Evolutionary conservation across 2,329 filamentous ascomycete species (phyloP), one percentile per base, ranked within the genome.

Genomic region (Venturiaceae sp.): DNA sequence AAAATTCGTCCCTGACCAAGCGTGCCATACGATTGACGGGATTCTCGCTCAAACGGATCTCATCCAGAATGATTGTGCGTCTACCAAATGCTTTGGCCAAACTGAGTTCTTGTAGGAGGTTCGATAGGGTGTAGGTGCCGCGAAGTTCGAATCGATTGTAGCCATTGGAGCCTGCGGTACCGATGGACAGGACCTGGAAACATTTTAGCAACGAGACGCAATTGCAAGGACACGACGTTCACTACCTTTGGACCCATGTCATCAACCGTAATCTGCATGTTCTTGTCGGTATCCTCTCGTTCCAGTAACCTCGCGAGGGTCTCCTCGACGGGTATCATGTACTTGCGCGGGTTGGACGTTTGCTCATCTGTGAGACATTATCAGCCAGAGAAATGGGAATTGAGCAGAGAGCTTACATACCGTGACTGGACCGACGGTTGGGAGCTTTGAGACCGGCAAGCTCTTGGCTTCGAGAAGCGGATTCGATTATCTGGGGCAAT

Each of bases 261-360:
- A 69, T 97, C 94, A 66, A 97, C 95, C 32, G 94, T 99, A 71
- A 99, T 99, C 72, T 97, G 92, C 80, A 90, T 89, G 72, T 99
- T 96, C 59, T 83, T 80, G 73, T 99, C 92, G 32, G 92, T 95
- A 68, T 99, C 94, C 72, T 99, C 94, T 64, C 92, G 87, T 37
- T 84, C 83, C 62, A 90, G 80, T 47, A 99, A 79, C 60, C 83
- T 86, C 68, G 91, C 81, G 59, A 96, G 80, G 0, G 92, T 96
- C 23, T 83, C 78, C 53, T 95, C 87, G 66, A 97, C 92, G 65
- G 94, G 83, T 70, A 97, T 85, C 37, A 95, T 80, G 72, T 95
- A 96, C 64, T 86, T 87, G 61, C 90, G 88, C 59, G 87, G 83
- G 53, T 83, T 78, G 54, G 83, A 76, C 34, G 84, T 82, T 53